phyloP scores from a whole-genome alignment of 306 rosid species.

The Phaseolus lunatus region DNA sequence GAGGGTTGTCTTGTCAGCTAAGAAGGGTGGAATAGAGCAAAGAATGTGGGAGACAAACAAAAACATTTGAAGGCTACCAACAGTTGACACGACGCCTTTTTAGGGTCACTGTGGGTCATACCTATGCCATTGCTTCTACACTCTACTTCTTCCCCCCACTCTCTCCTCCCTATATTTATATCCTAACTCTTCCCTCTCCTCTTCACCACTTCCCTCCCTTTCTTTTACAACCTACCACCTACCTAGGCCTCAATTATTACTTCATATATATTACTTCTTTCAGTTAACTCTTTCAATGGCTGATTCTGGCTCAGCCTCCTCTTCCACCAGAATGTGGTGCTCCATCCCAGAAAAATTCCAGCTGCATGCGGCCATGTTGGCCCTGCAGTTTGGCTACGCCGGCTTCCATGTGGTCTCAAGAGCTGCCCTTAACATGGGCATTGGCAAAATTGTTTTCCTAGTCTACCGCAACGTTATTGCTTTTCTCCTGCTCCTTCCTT shows the following conservation, averaged over 20 bases:
- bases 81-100: slow-evolving; percentile 72
- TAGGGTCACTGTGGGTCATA: slow-evolving; percentile 54
- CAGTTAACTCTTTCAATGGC: slow-evolving; percentile 55
- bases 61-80: slow-evolving; percentile 68
- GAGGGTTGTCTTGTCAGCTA: slow-evolving; percentile 59
- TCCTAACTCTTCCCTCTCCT: slow-evolving; percentile 39
- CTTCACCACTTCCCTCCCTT: slow-evolving; percentile 51
- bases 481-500: slow-evolving; percentile 82
- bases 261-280: no score
- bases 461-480: slow-evolving; percentile 94
- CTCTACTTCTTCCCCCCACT: no score
- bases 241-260: slow-evolving; percentile 21
- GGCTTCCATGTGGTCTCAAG: slow-evolving; percentile 97
- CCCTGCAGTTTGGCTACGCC: slow-evolving; percentile 94
- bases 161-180: slow-evolving; percentile 30
- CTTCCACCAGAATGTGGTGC: slow-evolving; percentile 75
- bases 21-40: slow-evolving; percentile 50
- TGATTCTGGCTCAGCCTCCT: slow-evolving; percentile 56
- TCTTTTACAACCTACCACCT: neutral
- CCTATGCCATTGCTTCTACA: neutral
- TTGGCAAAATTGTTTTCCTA: slow-evolving; percentile 91
- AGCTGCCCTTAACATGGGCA: slow-evolving; percentile 97
- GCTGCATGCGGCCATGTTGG: slow-evolving; percentile 97
- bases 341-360: slow-evolving; percentile 79
- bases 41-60: slow-evolving; percentile 85